phyloP scores from a whole-genome alignment of 2,329 filamentous ascomycete genomes.

The Talaromyces verruculosus region DNA sequence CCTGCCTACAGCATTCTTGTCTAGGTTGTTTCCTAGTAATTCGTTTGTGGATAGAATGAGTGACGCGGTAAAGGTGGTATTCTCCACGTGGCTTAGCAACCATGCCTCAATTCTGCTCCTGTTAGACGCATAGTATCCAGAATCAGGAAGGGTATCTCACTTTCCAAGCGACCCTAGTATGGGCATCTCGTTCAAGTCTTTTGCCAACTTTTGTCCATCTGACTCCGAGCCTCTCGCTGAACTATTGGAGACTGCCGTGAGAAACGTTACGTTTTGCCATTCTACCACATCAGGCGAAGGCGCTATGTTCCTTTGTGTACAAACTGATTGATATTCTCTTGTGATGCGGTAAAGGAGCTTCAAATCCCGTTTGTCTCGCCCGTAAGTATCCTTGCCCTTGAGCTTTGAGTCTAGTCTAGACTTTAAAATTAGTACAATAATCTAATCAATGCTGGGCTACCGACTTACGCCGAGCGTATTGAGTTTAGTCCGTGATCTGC shows the following conservation, averaged over 20 bases:
- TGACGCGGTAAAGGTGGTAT: conserved; percentile 12
- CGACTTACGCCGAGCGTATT: conserved; percentile 10
- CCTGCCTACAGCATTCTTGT: not conserved
- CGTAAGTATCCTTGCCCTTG: not conserved
- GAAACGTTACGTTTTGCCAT: not conserved
- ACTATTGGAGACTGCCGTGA: not conserved
- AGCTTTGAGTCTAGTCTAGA: not conserved
- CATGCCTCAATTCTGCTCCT: not conserved
- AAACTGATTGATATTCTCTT: conserved; percentile 3
- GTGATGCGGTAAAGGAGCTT: not conserved
- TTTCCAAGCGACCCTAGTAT: not conserved
- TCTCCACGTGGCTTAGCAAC: not conserved
- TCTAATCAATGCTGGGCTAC: not conserved
- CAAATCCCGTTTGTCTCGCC: not conserved
- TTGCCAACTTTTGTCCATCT: conserved; percentile 2
- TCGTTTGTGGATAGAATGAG: conserved; percentile 1
- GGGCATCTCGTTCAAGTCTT: not conserved
- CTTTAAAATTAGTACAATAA: not conserved
- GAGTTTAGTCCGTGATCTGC: not conserved
- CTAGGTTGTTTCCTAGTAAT: not conserved
- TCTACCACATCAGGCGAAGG: not conserved
- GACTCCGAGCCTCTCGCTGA: not conserved
- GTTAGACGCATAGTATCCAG: not conserved
- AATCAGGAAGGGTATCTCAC: not conserved
- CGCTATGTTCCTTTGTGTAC: not conserved